Conservation (phyloP, 140 eudicot genomes). For the Bidens hawaiensis region DNA sequence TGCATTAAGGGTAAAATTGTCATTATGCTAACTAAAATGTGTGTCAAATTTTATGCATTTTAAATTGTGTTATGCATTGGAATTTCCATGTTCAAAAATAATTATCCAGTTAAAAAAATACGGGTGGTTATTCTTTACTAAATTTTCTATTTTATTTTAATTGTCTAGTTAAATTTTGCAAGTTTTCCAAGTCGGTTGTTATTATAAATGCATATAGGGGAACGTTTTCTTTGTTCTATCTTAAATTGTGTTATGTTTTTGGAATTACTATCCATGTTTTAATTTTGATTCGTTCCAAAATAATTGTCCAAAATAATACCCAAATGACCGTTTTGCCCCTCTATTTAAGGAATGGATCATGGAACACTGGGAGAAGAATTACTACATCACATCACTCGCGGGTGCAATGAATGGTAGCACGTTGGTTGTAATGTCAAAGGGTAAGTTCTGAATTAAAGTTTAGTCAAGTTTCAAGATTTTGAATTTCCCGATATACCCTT, state of each 20-base stretch:
- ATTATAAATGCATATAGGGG: too few species aligned
- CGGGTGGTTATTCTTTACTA: too few species aligned
- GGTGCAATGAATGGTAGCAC: constrained; percentile 60
- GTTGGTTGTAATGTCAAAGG: constrained; percentile 58
- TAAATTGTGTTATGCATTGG: too few species aligned
- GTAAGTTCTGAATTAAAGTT: constrained; percentile 20
- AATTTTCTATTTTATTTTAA: too few species aligned
- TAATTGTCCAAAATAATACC: background rate
- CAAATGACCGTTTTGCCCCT: background rate
- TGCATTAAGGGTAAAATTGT: background rate
- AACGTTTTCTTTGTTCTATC: too few species aligned
- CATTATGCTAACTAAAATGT: background rate
- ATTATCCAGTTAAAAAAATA: too few species aligned
- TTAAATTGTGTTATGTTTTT: too few species aligned
- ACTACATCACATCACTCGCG: constrained; percentile 57
- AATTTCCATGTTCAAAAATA: background rate
- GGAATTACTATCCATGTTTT: too few species aligned
- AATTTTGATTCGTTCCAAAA: background rate
- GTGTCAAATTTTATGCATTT: background rate
- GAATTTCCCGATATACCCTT: background rate
- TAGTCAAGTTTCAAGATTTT: background rate
- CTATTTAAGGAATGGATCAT: constrained; percentile 60
- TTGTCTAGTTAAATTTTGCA: too few species aligned
- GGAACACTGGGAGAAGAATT: constrained; percentile 70
- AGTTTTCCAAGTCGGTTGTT: too few species aligned